Evolutionary conservation across 495 filamentous ascomycete genomes (phyloP), one percentile per base, ranked within the genome.

Genomic region (Letharia columbiana): DNA sequence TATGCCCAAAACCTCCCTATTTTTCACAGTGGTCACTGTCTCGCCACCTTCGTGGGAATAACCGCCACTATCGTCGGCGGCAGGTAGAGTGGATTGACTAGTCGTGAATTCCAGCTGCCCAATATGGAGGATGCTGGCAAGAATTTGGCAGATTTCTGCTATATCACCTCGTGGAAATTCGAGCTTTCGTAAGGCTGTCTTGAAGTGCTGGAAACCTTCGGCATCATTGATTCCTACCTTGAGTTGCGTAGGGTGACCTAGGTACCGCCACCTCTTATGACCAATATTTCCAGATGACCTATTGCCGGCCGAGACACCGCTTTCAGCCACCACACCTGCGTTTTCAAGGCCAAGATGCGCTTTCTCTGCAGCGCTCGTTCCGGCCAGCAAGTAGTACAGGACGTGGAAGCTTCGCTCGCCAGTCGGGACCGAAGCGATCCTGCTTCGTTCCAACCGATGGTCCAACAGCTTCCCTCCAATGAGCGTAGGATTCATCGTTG

Each of bases 371-470:
- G 86, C 81, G 70, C 91, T 96, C 12, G 94, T 98, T 60, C 94
- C 94, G 10, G 93, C 90, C 31, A 98, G 77, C 17, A 98, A 83
- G 75, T 98, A 98, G 78, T 98, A 98, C 41, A 98, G 78, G 39
- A 93, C 85, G 76, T 98, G 94, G 76, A 96, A 97, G 73, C 91
- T 98, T 59, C 94, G 87, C 75, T 98, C 94, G 66, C 94, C 94
- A 2, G 94, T 95, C 4, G 94, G 94, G 0, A 97, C 92, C 18
- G 87, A 84, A 40, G 94, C 86, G 70, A 98, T 90, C 67, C 94
- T 84, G 76, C 90, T 95, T 50, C 94, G 80, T 73, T 98, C 94
- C 47, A 98, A 76, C 62, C 94, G 82, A 72, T 98, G 93, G 70
- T 98, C 94, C 56, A 98, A 82, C 20, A 98, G 77, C 76, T 98